A percentile compares a stretch with the other conserved stretches of the same genome.
phyloP scores from a whole-genome alignment of 1,139 yeast species.

The Candida mesenterica region DNA sequence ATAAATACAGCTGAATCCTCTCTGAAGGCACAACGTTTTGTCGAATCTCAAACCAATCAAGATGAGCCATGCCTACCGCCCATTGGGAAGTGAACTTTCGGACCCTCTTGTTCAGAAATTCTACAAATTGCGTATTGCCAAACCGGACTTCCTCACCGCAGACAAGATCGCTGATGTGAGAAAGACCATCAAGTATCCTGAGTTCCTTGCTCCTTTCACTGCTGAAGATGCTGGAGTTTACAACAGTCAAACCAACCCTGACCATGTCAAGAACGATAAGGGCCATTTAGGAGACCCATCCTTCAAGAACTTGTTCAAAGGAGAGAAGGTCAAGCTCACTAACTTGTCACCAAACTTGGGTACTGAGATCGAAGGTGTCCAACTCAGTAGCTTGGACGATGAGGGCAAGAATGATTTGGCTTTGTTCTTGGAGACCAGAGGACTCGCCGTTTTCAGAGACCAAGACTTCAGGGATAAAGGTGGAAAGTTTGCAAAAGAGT shows the following conservation, averaged over 20 bases:
- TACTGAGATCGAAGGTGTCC: conserved; percentile 31
- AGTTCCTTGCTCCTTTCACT: conserved; percentile 18
- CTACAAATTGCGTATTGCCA: conserved; percentile 5
- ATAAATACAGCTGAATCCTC: not conserved
- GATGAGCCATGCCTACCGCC: conserved; percentile 9
- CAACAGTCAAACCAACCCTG: conserved; percentile 19
- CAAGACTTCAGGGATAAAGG: conserved; percentile 35
- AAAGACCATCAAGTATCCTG: conserved; percentile 22
- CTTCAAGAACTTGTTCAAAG: conserved; percentile 26
- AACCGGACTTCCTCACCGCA: conserved; percentile 6
- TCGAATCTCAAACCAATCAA: no score
- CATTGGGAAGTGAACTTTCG: conserved; percentile 12
- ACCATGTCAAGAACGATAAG: conserved; percentile 24
- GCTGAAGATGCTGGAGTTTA: conserved; percentile 21
- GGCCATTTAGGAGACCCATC: conserved; percentile 29
- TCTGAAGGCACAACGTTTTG: no score
- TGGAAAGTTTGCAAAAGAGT: conserved; percentile 26
- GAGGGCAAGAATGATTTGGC: conserved; percentile 35
- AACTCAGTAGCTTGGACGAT: conserved; percentile 30
- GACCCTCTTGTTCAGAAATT: conserved; percentile 12
- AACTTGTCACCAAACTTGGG: conserved; percentile 35
- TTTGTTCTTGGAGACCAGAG: conserved; percentile 30
- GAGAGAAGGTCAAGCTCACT: conserved; percentile 14
- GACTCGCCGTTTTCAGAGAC: conserved; percentile 29
- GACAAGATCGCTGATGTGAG: conserved; percentile 13